Percentiles rank a stretch among this genome's conserved stretches.
These are phyloP conservation scores for Jaltomata sinuosa DNA, from an alignment of 257 asterid genomes.

Conservation along the genomic window DNA sequence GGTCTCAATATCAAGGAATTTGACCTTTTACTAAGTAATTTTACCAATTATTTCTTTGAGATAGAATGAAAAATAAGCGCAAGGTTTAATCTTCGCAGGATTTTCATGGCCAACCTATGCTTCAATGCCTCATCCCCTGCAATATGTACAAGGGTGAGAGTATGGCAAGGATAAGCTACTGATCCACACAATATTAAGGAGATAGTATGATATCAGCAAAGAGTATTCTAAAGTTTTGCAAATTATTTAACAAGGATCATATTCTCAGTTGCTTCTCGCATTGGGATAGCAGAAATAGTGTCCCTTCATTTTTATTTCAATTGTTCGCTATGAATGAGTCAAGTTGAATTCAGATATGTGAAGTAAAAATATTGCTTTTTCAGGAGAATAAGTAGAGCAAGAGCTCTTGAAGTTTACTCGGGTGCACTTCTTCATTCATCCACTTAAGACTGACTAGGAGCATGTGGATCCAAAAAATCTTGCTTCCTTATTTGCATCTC, in stretches of 20 bases:
- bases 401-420: no score
- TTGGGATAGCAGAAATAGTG: background rate
- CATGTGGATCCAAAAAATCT: no score
- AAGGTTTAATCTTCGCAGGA: slow-evolving; percentile 32
- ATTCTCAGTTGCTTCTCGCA: background rate
- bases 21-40: background rate
- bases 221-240: background rate
- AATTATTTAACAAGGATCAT: background rate
- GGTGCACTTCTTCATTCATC: no score
- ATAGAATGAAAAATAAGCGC: background rate
- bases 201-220: slow-evolving; percentile 45
- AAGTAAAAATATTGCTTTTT: no score
- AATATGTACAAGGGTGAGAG: slow-evolving; percentile 91
- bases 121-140: slow-evolving; percentile 63
- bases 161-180: slow-evolving; percentile 96
- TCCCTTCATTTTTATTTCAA: background rate
- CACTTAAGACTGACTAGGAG: no score
- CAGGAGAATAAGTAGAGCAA: no score
- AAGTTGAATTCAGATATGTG: no score
- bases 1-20: background rate
- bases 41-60: background rate
- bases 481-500: no score
- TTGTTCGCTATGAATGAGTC: no score
- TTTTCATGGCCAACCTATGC: slow-evolving; percentile 76
- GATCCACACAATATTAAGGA: slow-evolving; percentile 99